Base-by-base conservation (phyloP, 805 yeast genomes). In the Nakazawaea holstii region DNA sequence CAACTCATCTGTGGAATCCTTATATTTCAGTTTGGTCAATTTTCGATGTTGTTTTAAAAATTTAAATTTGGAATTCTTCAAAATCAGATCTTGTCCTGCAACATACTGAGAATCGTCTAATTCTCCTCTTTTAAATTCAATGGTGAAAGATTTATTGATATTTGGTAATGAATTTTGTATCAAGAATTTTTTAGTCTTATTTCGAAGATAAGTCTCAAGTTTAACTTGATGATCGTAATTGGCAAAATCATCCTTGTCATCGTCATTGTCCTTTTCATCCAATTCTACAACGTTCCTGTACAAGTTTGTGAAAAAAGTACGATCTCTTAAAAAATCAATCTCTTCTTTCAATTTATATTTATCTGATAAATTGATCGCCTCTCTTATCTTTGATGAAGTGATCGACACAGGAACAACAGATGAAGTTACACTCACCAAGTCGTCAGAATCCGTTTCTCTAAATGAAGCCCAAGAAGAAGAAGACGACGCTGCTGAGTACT, bases 181-280 rank as follows among this genome's bases (percentile, higher is more conserved):
- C 38, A 43, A 13, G 24, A 39, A 51, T 14, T 49, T 38, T 4
- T 59, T 39, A 2, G 46, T 41, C 32, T 53, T 61, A 5, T 49
- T 39, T 27, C 55, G 52, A 3, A 65, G 55, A 26, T 41, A 50
- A 9, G 60, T 62, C 38, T 67, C 69, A 20, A 54, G 47, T 31
- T 48, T 41, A 2, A 66, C 44, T 15, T 50, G 43, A 8, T 44
- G 50, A 35, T 62, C 59, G 46, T 66, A 67, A 9, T 45, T 52
- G n/a, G 56, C 58, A 51, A 64, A 67, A 41, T 67, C 70, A 7
- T 53, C 52, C 7, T 41, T 15, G 5, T 43, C 46, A 7, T 4
- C 15, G 6, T 35, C 31, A 28, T 17, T 15, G 8, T 28, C 17
- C 14, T 27, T 4, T 7, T 31, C 28, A 13, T 28, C 17, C 14